Base-by-base conservation (phyloP, 1,284 basidiomycete genomes). In the Cryptococcus wingfieldii region DNA sequence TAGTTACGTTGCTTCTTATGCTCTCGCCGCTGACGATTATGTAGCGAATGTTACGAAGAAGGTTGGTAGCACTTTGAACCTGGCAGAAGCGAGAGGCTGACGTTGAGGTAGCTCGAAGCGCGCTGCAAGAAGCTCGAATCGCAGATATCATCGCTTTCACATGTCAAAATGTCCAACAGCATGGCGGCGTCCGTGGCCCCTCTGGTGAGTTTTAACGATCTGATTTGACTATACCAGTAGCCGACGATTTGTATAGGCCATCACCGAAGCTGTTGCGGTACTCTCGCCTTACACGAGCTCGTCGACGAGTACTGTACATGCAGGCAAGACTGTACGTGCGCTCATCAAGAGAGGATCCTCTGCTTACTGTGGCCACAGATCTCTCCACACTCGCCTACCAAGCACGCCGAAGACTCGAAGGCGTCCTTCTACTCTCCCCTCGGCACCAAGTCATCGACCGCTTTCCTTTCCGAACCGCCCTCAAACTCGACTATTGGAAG, bases 71-170 rank as follows among this genome's bases (percentile, higher is more conserved):
- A 4, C 27, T 25, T 31, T 14, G 25, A 13, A 13, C 27, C 27
- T 12, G 4, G 4, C 28, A 5, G 2, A 31, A 5, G 4, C 27
- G 12, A n/a, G 6, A 19, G 6, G 13, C 38, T 47, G 46, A 47
- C n/a, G 10, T n/a, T 7, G 12, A 10, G 18, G 6, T 18, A 50
- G 48, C 48, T 50, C 4, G 48, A 50, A 39, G 16, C 48, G 18
- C 13, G 48, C 2, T 50, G 48, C 19, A 50, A 38, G 37, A 50
- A 50, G 38, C 48, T 50, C 14, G 48, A 50, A 50, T 31, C 48
- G 10, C 48, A 50, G 19, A 39, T 50, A 19, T 50, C 48, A n/a
- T 12, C 37, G 4, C 19, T 23, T 19, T 39, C 37, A 3, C 48
- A 50, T 50, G 48, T 18, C 34, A 50, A 39, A 18, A n/a, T 50